Evolutionary conservation across 2,329 filamentous ascomycete species (phyloP).

Genomic region (Cladophialophora immunda): DNA sequence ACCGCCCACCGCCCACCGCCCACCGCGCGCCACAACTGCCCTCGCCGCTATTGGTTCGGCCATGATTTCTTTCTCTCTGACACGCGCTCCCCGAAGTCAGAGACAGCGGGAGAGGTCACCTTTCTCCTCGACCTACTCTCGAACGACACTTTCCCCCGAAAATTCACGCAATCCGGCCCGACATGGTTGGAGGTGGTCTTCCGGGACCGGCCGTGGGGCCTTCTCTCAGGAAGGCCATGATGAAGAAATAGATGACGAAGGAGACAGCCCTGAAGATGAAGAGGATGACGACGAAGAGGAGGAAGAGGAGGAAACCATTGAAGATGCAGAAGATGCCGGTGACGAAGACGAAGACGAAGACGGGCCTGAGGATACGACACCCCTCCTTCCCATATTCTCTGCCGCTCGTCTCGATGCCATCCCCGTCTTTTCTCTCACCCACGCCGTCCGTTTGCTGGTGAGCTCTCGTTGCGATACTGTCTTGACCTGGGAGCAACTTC

Average conservation of each 20-base stretch:
- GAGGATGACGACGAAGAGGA: conserved; percentile 32
- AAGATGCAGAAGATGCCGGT: conserved; percentile 51
- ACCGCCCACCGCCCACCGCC: conserved; percentile 4
- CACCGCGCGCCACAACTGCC: background rate
- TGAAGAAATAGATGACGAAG: conserved; percentile 23
- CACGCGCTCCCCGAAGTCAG: conserved; percentile 24
- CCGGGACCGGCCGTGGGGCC: conserved; percentile 1
- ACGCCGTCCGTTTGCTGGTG: conserved; percentile 86
- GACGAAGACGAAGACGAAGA: conserved; percentile 51
- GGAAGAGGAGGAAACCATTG: conserved; percentile 40
- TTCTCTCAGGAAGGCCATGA: conserved; percentile 11
- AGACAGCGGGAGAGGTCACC: conserved; percentile 41
- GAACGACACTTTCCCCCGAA: conserved; percentile 33
- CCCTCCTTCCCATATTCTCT: conserved; percentile 80
- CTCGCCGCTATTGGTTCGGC: background rate
- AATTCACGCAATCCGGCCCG: conserved; percentile 31
- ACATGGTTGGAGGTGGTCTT: conserved; percentile 13
- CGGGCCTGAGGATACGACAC: conserved; percentile 56
- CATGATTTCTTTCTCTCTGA: conserved; percentile 35
- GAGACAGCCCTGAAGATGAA: conserved; percentile 14
- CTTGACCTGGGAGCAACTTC: conserved; percentile 90
- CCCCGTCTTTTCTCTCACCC: conserved; percentile 88
- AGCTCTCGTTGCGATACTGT: conserved; percentile 88
- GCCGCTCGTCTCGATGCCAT: conserved; percentile 81
- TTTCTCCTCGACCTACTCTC: conserved; percentile 44